phyloP scores from a whole-genome alignment of 257 asterid genomes.

The Capsicum chinense region DNA sequence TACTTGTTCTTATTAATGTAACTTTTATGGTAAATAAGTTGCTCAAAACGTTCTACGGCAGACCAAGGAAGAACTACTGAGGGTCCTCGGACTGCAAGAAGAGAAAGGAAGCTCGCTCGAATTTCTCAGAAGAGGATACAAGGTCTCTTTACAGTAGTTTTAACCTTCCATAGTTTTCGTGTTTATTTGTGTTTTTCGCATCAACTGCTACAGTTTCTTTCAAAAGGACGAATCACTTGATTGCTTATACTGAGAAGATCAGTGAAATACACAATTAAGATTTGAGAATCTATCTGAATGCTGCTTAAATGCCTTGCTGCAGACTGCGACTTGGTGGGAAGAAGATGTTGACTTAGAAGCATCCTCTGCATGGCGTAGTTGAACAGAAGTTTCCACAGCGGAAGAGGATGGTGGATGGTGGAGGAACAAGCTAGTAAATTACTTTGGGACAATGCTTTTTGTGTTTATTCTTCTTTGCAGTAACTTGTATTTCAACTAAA shows the following conservation, averaged over 20 bases:
- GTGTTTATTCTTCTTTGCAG: background rate
- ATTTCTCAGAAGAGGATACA: slow-evolving; percentile 94
- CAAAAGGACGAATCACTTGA: background rate
- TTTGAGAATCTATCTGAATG: slow-evolving; percentile 22
- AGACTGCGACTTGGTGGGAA: slow-evolving; percentile 98
- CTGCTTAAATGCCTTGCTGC: slow-evolving; percentile 28
- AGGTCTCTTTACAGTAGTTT: slow-evolving; percentile 48
- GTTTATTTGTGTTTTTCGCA: background rate
- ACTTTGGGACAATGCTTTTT: too few relatives aligned
- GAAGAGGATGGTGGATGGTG: background rate
- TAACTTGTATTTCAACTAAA: background rate
- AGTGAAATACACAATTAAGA: slow-evolving; percentile 28
- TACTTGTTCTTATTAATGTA: slow-evolving; percentile 19
- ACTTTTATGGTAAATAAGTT: slow-evolving; percentile 6
- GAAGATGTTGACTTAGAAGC: slow-evolving; percentile 69
- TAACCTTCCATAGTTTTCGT: slow-evolving; percentile 4
- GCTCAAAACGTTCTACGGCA: slow-evolving; percentile 38
- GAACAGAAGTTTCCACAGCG: slow-evolving; percentile 34
- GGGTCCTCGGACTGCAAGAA: slow-evolving; percentile 89
- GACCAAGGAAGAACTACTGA: slow-evolving; percentile 95
- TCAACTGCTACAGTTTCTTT: slow-evolving; percentile 9
- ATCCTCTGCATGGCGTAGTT: slow-evolving; percentile 93
- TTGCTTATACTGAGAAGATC: background rate
- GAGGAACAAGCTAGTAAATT: slow-evolving; percentile 16
- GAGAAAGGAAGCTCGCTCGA: slow-evolving; percentile 95